Percentiles rank a stretch among this genome's conserved stretches.
These are phyloP conservation scores for Rhodofomes roseus DNA, from an alignment of 1,284 basidiomycete species.

Conservation along the genomic window DNA sequence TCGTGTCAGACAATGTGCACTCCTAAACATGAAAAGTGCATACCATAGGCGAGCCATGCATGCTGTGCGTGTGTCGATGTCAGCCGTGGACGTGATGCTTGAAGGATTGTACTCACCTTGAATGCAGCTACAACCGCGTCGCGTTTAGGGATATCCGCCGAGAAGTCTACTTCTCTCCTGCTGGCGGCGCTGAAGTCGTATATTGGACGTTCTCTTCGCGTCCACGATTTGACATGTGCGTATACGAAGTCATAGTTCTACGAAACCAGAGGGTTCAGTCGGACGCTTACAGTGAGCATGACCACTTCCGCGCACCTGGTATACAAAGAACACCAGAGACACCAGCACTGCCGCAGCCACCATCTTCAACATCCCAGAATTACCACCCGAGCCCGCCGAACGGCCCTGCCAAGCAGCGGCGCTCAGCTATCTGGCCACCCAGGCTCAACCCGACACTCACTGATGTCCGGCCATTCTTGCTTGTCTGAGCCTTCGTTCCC, in stretches of 20 bases:
- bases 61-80: slow-evolving; percentile 41
- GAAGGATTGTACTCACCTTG: slow-evolving; percentile 47
- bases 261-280: background rate
- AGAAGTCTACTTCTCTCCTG: slow-evolving; percentile 25
- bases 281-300: background rate
- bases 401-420: background rate
- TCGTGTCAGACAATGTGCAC: slow-evolving; percentile 20
- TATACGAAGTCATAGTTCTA: slow-evolving; percentile 13
- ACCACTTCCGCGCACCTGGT: slow-evolving; percentile 6
- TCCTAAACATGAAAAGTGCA: slow-evolving; percentile 14
- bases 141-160: slow-evolving; percentile 59
- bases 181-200: slow-evolving; percentile 17
- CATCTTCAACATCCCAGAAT: slow-evolving; percentile 1
- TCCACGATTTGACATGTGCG: slow-evolving; percentile 14
- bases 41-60: slow-evolving; percentile 80
- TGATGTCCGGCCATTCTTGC: background rate
- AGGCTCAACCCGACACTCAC: background rate
- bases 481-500: background rate
- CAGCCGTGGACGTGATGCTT: background rate
- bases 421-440: background rate
- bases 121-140: slow-evolving; percentile 76
- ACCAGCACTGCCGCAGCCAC: slow-evolving; percentile 3
- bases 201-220: slow-evolving; percentile 11
- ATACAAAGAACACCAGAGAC: slow-evolving; percentile 3
- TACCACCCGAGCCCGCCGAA: background rate